Base-by-base conservation (phyloP, 768 basidiomycete genomes). In the Solioccasus polychromus region DNA sequence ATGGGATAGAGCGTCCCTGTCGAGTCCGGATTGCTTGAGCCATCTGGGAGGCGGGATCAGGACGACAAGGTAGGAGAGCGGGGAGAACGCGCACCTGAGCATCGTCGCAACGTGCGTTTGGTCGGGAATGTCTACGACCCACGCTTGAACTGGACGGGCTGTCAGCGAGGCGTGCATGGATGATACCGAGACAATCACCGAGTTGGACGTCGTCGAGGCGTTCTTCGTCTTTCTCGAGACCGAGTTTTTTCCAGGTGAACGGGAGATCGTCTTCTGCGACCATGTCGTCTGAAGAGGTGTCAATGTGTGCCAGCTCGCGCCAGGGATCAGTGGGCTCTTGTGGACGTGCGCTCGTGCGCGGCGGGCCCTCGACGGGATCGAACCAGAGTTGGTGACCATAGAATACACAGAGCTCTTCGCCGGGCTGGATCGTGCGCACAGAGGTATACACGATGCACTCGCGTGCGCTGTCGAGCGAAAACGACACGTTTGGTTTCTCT, bases 391-490 rank as follows among this genome's bases (percentile, higher is more conserved):
- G 76, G 47, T 78, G 78, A 3, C 82, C 85, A 56, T 90, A 87
- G 58, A 78, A 88, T 48, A 92, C 89, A 56, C 82, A 87, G 11
- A 91, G 73, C 61, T 93, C 90, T 55, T 92, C 87, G 23, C 73
- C 80, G 2, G 71, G 58, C 14, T 72, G 48, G 24, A 92, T 67
- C 19, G 70, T 58, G 6, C 79, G 77, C 5, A 68, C 64, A 0
- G 87, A 79, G 1, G 69, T 74, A 55, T 83, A 91, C 45, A 69
- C 70, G 50, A 91, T 88, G 8, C 80, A 77, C 47, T 84, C 78
- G 0, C 70, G 75, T 1, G 62, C 48, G 0, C 64, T 48, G 48
- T 88, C 80, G 14, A 84, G 60, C 1, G 68, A 66, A 63, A 79
- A 90, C 0, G 82, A 79, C 15, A 89, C 76, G 62, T 92, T 92